These are phyloP conservation scores for Globisporangium nagaii DNA, from an alignment of 352 stramenopile species.

Conservation along the genomic window DNA sequence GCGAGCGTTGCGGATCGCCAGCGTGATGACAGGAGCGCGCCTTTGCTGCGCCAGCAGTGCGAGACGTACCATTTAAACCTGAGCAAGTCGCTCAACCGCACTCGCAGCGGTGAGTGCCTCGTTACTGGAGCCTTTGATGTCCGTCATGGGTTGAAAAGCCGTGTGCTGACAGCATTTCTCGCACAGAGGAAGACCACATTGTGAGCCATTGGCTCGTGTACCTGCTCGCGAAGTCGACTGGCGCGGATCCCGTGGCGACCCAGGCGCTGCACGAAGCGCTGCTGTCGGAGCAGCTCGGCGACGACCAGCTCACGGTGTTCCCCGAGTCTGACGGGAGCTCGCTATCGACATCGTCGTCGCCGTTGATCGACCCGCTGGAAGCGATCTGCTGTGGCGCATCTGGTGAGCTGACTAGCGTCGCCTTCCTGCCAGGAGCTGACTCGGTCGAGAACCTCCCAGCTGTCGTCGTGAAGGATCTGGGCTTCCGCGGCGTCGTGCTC, in stretches of 20 bases:
- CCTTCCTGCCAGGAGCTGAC: constrained; percentile 31
- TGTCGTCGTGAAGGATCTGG: constrained; percentile 25
- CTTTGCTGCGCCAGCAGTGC: constrained; percentile 21
- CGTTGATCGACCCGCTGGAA: constrained; percentile 16
- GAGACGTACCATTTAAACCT: constrained; percentile 61
- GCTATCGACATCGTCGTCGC: too few species aligned
- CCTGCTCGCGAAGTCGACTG: constrained; percentile 38
- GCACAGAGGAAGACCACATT: constrained; percentile 56
- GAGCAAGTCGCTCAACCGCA: constrained; percentile 52
- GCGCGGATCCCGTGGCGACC: constrained; percentile 26
- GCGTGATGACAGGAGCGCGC: neutral
- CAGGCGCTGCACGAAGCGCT: constrained; percentile 26
- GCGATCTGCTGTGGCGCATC: constrained; percentile 19
- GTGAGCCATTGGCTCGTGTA: constrained; percentile 70
- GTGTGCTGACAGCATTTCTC: neutral
- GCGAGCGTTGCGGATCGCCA: constrained; percentile 1
- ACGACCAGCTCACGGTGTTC: constrained; percentile 24
- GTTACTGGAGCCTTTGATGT: neutral
- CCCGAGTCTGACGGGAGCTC: neutral
- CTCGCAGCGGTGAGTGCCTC: constrained; percentile 17
- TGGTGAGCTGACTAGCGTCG: constrained; percentile 29
- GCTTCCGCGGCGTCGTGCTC: constrained; percentile 58
- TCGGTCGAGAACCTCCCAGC: neutral
- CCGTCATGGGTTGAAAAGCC: neutral
- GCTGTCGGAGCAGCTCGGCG: constrained; percentile 18